Percentiles rank a stretch among this genome's conserved stretches.
Evolutionary conservation across 495 filamentous ascomycete species (phyloP).

Genomic region (Arthonia radiata): DNA sequence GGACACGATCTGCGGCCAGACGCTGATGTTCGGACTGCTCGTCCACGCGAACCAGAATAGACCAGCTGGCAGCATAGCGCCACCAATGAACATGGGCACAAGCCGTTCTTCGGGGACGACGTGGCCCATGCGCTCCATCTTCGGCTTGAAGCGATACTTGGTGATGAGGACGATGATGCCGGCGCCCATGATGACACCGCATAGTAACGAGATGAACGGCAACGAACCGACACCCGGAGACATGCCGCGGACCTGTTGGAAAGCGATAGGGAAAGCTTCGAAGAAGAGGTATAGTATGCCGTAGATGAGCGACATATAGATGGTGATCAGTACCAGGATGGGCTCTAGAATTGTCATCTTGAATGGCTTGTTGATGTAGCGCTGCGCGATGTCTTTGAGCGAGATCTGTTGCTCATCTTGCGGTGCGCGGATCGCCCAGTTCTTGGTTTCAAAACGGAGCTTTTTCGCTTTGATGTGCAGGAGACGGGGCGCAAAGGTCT

Average conservation of each 20-base stretch:
- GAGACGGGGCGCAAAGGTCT: slow-evolving; percentile 34
- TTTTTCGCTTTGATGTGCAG: slow-evolving; percentile 28
- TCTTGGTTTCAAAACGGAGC: slow-evolving; percentile 32
- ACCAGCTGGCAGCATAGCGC: slow-evolving; percentile 27
- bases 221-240: slow-evolving; percentile 24
- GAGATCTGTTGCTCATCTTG: slow-evolving; percentile 29
- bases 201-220: slow-evolving; percentile 32
- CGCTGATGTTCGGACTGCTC: slow-evolving; percentile 20
- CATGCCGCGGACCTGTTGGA: slow-evolving; percentile 27
- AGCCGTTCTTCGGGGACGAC: slow-evolving; percentile 13
- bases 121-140: slow-evolving; percentile 11
- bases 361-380: slow-evolving; percentile 34
- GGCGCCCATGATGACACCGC: slow-evolving; percentile 27
- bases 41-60: slow-evolving; percentile 47
- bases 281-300: slow-evolving; percentile 40
- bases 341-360: slow-evolving; percentile 35
- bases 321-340: slow-evolving; percentile 26
- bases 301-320: slow-evolving; percentile 29
- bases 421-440: slow-evolving; percentile 32
- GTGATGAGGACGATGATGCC: slow-evolving; percentile 21
- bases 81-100: slow-evolving; percentile 18
- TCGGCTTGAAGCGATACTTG: slow-evolving; percentile 25
- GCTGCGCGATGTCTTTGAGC: slow-evolving; percentile 18
- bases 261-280: slow-evolving; percentile 33
- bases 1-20: slow-evolving; percentile 24